Conservation (phyloP, 805 yeast genomes). For the Crinitomyces ghanaensis region DNA sequence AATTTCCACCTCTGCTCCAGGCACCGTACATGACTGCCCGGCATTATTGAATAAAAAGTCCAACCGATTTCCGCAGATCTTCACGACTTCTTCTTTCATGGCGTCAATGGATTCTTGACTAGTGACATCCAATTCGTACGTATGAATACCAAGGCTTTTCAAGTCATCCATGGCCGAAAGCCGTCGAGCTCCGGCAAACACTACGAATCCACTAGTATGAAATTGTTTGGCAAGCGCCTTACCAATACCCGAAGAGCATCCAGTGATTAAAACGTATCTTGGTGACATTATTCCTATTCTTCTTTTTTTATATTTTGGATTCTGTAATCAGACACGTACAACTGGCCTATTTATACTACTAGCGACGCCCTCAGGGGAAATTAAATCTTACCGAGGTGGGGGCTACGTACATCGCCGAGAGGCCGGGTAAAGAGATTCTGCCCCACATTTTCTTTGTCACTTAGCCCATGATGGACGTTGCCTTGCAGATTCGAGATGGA, state of each 20-base stretch:
- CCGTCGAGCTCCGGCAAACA: conserved; percentile 68
- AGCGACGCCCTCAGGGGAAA: no score
- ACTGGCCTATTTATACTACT: no score
- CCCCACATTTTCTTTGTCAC: no score
- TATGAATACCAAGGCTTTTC: conserved; percentile 32
- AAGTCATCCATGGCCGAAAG: conserved; percentile 47
- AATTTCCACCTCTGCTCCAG: conserved; percentile 56
- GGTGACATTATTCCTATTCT: no score
- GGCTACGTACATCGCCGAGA: no score
- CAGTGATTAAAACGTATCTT: conserved; percentile 10
- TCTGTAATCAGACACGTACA: no score
- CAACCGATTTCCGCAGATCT: conserved; percentile 31
- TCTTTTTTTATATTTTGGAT: no score
- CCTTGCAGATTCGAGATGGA: no score
- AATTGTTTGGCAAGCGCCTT: conserved; percentile 13
- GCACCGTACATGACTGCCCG: conserved; percentile 59
- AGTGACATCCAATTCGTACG: conserved; percentile 48
- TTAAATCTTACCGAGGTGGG: no score
- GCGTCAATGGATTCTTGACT: conserved; percentile 34
- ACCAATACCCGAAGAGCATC: conserved; percentile 15
- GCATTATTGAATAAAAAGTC: conserved; percentile 67
- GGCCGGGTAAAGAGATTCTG: no score
- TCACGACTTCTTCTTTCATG: conserved; percentile 25
- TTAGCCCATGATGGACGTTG: no score
- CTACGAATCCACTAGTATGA: conserved; percentile 21